Base-by-base conservation (phyloP, 148 eudicot genomes). In the Camellia sinensis region DNA sequence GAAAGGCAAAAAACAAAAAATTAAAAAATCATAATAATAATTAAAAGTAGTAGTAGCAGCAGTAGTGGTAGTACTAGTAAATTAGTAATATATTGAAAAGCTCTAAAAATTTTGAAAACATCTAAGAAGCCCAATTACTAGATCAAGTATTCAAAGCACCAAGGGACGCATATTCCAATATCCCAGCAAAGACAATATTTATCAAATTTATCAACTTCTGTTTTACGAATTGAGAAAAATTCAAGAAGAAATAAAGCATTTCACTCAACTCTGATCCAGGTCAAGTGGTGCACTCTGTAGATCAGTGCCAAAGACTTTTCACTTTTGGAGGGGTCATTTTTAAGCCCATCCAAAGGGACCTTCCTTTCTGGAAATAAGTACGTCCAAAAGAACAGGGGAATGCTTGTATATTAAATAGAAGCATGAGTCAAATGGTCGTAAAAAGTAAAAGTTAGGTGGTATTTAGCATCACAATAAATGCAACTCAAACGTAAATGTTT, bases 111-210 rank as follows among this genome's bases (percentile, higher is more conserved):
- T 74, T 7, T 8, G 3, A 40, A 41, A 43, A 57, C 18, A 40
- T 45, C 6, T 29, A 64, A 18, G 14, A 66, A 78, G 50, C 18
- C 63, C n/a, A 37, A 21, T 66, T n/a, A 29, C 52, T 3, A 64
- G 60, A 63, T 22, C 43, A 77, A 64, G 40, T 77, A 50, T 48
- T 65, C 67, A 57, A 57, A 59, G 50, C 66, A 40, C 65, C 52
- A 74, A 22, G 6, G 7, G 17, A 56, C n/a, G 14, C 37, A 3
- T n/a, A 63, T 18, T 29, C 44, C 60, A 37, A 7, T 69, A 37
- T 43, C 67, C 67, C 78, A 41, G 67, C 3, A 75, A 60, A 13
- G 53, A 52, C 41, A 72, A 72, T 22, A 22, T 72, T 57, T 54
- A 5, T 54, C 11, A 5, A 29, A 18, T 29, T 73, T 37, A 73